phyloP scores from a whole-genome alignment of 2,329 filamentous ascomycete genomes.

The Teratosphaeria pseudoeucalypti region DNA sequence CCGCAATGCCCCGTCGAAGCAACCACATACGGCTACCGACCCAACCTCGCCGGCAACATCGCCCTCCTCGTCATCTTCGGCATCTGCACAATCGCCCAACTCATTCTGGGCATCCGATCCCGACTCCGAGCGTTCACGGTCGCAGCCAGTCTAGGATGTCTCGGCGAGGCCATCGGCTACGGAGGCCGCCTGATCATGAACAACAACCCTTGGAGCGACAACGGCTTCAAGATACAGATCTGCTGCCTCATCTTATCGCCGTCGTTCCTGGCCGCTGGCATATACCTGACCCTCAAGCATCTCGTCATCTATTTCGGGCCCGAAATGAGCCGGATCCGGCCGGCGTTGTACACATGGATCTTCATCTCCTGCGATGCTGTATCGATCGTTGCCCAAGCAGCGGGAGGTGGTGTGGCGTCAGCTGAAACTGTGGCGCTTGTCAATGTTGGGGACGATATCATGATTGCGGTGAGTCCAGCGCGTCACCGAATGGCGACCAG shows the following conservation, averaged over 20 bases:
- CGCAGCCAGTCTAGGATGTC: slow-evolving; percentile 29
- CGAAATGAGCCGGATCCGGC: slow-evolving; percentile 31
- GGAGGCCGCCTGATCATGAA: slow-evolving; percentile 33
- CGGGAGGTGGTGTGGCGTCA: slow-evolving; percentile 34
- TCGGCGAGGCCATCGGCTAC: slow-evolving; percentile 35
- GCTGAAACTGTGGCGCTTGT: slow-evolving; percentile 26
- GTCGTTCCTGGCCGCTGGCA: slow-evolving; percentile 36
- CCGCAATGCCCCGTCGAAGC: slow-evolving; percentile 26
- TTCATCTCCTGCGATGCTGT: slow-evolving; percentile 42
- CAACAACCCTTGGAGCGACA: slow-evolving; percentile 31
- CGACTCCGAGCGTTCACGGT: slow-evolving; percentile 31
- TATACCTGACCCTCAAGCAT: slow-evolving; percentile 39
- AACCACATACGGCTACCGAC: slow-evolving; percentile 32
- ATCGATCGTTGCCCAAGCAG: slow-evolving; percentile 35
- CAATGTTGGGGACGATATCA: slow-evolving; percentile 32
- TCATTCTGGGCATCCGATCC: slow-evolving; percentile 25
- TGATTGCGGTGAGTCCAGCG: slow-evolving; percentile 25
- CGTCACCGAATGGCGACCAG: background rate
- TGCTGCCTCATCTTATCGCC: slow-evolving; percentile 34
- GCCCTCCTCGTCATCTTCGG: slow-evolving; percentile 30
- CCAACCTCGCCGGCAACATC: slow-evolving; percentile 28
- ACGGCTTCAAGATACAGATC: slow-evolving; percentile 34
- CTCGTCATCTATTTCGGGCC: slow-evolving; percentile 35
- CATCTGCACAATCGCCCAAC: slow-evolving; percentile 25
- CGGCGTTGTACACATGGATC: slow-evolving; percentile 38